Conservation (phyloP, 2,329 filamentous ascomycete species). For the Trichoderma cornu-damae region DNA sequence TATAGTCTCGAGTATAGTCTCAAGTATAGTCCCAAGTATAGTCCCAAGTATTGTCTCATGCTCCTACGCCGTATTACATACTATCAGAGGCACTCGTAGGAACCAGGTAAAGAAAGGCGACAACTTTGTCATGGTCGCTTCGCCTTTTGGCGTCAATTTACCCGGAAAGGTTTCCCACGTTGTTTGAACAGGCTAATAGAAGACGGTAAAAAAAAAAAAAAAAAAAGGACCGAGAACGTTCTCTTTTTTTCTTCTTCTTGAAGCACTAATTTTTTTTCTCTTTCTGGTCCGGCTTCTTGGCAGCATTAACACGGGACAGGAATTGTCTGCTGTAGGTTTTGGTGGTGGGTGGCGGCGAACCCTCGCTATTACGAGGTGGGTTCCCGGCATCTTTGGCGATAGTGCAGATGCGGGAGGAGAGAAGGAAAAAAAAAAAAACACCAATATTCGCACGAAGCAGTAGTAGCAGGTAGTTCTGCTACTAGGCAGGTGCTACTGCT, state of each 20-base stretch:
- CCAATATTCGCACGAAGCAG: too few species aligned
- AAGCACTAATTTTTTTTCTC: background rate
- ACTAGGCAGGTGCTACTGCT: too few species aligned
- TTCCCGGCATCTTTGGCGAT: conserved; percentile 6
- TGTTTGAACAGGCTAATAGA: background rate
- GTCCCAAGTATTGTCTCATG: too few species aligned
- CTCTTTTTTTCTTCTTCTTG: background rate
- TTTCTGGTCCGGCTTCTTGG: conserved; percentile 3
- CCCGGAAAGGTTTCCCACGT: conserved; percentile 7
- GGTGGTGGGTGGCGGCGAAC: background rate
- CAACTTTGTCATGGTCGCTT: conserved; percentile 4
- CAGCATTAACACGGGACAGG: background rate
- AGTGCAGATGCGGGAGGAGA: conserved; percentile 12
- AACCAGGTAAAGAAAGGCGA: background rate
- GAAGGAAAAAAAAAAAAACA: background rate
- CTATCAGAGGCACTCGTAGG: too few species aligned
- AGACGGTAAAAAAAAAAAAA: too few species aligned
- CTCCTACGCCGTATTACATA: too few species aligned
- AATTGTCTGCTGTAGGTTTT: background rate
- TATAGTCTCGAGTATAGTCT: background rate
- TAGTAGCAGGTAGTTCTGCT: too few species aligned
- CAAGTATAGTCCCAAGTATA: background rate
- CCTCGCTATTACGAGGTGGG: conserved; percentile 8
- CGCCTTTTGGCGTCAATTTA: conserved; percentile 4
- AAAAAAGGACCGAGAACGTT: conserved; percentile 3